These are phyloP conservation scores for Candida ascalaphidarum DNA, from an alignment of 805 yeast species.

Conservation along the genomic window DNA sequence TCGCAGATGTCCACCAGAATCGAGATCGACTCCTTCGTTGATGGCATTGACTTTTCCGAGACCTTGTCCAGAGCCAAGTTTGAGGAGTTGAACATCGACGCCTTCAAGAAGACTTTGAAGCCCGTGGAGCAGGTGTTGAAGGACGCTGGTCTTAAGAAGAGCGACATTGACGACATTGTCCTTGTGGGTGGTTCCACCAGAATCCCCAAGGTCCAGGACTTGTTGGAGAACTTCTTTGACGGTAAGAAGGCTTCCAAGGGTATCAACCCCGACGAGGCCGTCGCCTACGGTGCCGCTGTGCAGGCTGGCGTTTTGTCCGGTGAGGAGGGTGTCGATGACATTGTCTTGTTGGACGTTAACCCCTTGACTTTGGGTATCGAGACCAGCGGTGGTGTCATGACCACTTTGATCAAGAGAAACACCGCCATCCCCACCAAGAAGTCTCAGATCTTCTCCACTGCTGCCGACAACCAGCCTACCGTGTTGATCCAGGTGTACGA, in stretches of 20 bases:
- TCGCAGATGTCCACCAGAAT: conserved; percentile 28
- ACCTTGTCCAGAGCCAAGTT: conserved; percentile 39
- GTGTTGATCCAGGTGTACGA: conserved; percentile 99
- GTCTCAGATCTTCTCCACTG: conserved; percentile 98
- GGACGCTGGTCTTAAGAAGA: conserved; percentile 37
- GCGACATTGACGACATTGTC: conserved; percentile 38
- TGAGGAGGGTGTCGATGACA: conserved; percentile 73
- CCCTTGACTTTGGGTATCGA: conserved; percentile 99
- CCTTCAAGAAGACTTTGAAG: conserved; percentile 37
- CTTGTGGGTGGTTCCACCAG: conserved; percentile 44
- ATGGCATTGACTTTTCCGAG: conserved; percentile 40
- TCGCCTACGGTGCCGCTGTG: conserved; percentile 77
- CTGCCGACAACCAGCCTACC: conserved; percentile 97
- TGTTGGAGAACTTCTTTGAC: conserved; percentile 33
- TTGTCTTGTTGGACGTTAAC: conserved; percentile 92
- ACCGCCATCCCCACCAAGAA: conserved; percentile 98
- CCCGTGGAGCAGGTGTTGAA: conserved; percentile 40
- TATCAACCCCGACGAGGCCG: conserved; percentile 44
- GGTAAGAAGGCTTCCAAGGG: conserved; percentile 42
- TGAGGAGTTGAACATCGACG: conserved; percentile 38
- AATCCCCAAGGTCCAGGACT: conserved; percentile 42
- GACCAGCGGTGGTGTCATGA: conserved; percentile 98
- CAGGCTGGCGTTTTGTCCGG: conserved; percentile 98
- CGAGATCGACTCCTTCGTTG: conserved; percentile 40
- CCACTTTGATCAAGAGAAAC: conserved; percentile 99